Evolutionary conservation across 371 early-diverging fungal species (phyloP), one percentile per base, ranked within the genome.

Genomic region (Saksenaea vasiformis): DNA sequence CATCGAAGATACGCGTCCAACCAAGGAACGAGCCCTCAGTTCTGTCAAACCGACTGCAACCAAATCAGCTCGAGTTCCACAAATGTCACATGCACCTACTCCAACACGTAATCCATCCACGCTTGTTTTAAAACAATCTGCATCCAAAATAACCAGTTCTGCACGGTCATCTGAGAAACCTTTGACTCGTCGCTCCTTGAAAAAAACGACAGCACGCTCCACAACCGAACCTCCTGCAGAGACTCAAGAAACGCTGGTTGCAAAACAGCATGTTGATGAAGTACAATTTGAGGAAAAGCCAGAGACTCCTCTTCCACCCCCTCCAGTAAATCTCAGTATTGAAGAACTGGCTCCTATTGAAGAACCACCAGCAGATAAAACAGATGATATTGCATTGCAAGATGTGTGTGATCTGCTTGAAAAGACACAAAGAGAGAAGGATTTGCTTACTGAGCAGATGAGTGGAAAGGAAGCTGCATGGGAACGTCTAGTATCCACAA

Each of bases 391-490:
- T 17, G 64, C 54, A 37, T 64, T 64, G 28, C 57, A 74, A 22
- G 57, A 63, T 10, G 67, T 77, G 0, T 68, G 70, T 57, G 74
- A 73, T 4, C 62, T 78, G 36, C 36, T 79, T 13, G 77, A 79
- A 65, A 69, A 74, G 53, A 63, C 64, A 2, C 68, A 73, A 31
- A 38, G 63, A 11, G 80, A 79, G 57, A 60, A 72, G 39, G 68
- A 72, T 13, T 11, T 56, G 9, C 56, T 79, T 3, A 10, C 58
- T 0, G 24, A 35, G 2, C 66, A 76, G 47, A 79, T 79, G 73
- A 62, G 44, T n/a, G 60, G 54, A 3, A 79, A 79, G 41, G 80
- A 79, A 54, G 74, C 70, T 10, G 76, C 73, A 13, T 78, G 79
- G 79, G 73, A 73, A 22, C 67, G 73, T 9, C 53, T 79, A 2